Evolutionary conservation across 129 eudicot species (phyloP).

Genomic region (Arctium minus): DNA sequence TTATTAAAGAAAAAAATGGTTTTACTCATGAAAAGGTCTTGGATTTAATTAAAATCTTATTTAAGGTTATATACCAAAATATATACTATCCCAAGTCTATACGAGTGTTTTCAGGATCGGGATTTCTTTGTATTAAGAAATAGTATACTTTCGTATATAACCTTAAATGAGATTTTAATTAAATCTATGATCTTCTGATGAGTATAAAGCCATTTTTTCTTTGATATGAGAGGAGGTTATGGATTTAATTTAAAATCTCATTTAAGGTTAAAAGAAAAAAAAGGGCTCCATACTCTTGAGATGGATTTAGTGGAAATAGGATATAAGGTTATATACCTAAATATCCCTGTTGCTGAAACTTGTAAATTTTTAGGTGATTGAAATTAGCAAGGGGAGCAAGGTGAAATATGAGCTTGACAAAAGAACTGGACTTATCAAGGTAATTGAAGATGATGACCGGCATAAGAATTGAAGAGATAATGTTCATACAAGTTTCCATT

Average conservation of each 20-base stretch:
- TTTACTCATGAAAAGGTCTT: neutral
- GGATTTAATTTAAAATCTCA: neutral
- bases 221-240: neutral
- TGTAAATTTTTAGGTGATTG: slow-evolving; percentile 65
- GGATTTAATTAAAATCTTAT: neutral
- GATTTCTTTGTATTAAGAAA: neutral
- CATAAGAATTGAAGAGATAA: neutral
- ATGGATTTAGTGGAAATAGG: neutral
- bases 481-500: neutral
- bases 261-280: neutral
- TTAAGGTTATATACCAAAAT: no score
- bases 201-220: neutral
- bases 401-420: slow-evolving; percentile 97
- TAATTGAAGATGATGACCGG: slow-evolving; percentile 14
- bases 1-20: no score
- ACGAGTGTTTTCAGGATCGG: neutral
- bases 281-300: neutral
- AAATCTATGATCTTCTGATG: neutral
- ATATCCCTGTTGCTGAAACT: neutral
- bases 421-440: slow-evolving; percentile 92
- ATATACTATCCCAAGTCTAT: neutral
- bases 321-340: neutral
- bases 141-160: no score
- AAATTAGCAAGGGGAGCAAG: slow-evolving; percentile 91
- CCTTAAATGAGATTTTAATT: neutral